Base-by-base conservation (phyloP, 108 stramenopile genomes). In the Cylindrotheca closterium region DNA sequence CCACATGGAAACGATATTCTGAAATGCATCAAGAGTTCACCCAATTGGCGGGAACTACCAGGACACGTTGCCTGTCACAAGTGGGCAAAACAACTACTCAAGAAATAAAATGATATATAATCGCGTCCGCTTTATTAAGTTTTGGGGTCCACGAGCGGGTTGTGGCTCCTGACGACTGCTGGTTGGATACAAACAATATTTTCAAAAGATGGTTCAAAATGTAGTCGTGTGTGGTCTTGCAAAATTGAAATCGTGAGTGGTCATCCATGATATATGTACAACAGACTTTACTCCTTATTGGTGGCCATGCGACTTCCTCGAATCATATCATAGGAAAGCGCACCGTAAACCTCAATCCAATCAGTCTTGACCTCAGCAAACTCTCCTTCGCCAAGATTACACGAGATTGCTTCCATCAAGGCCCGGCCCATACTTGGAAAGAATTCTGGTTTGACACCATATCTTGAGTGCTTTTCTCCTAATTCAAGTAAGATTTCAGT, bases 311-410 rank as follows among this genome's bases (percentile, higher is more conserved):
- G n/a, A n/a, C n/a, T n/a, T n/a, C 37, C 73, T 29, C 59, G 49
- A 58, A 79, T 74, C 80, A 81, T 81, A 23, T 75, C 69, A 3
- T 51, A 45, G 2, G 68, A 62, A 15, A 81, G 58, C 7, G 65
- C 69, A 2, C 60, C 76, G 52, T 76, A 81, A 8, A 77, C 61
- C 19, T 74, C 80, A 3, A 74, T 47, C 80, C 80, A 81, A 42
- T 68, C 74, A 19, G 58, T 33, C 62, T 76, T 74, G 45, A 61
- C 31, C 25, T 19, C 34, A 18, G 37, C 60, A 25, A 66, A 74
- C 0, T 72, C 31, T 19, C 70, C 68, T n/a, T 49, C 27, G 1
- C 65, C 80, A 25, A 78, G 30, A 4, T 32, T 52, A 31, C 60
- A 69, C 22, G 62, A 18, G 53, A 68, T 17, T 3, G 58, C 48